These are phyloP conservation scores for Rhododendron griersonianum DNA, from an alignment of 148 eudicot species.

Conservation along the genomic window DNA sequence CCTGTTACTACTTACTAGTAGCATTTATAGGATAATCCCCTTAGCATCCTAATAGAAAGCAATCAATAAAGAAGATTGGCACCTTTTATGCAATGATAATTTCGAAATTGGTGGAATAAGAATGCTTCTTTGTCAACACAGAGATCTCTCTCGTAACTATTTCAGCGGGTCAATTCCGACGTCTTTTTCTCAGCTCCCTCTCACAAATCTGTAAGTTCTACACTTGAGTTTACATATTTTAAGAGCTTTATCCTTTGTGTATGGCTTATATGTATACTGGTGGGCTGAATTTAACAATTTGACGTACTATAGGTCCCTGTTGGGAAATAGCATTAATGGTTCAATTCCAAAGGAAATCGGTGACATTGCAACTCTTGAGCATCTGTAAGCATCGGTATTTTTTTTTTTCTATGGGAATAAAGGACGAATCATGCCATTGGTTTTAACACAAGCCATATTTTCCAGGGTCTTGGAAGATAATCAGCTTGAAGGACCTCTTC, in stretches of 20 bases:
- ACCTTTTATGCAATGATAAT: not conserved
- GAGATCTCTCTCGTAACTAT: slow-evolving; percentile 32
- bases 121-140: slow-evolving; percentile 5
- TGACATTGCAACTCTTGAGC: slow-evolving; percentile 53
- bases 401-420: not conserved
- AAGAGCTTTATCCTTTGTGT: not conserved
- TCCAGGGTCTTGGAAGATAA: slow-evolving; percentile 59
- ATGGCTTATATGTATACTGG: not conserved
- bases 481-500: slow-evolving; percentile 59
- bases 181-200: slow-evolving; percentile 18
- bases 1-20: not conserved
- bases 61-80: not conserved
- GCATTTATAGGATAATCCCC: not conserved
- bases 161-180: slow-evolving; percentile 25
- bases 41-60: not conserved
- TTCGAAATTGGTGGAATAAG: not conserved
- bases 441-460: not conserved
- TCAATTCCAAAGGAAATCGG: slow-evolving; percentile 65
- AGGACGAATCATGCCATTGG: not conserved
- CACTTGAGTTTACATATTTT: not conserved
- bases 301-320: not conserved
- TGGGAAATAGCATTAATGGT: slow-evolving; percentile 57
- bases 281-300: not conserved
- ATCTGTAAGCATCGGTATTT: slow-evolving; percentile 33
- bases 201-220: slow-evolving; percentile 25